Conservation (phyloP, 805 yeast species). For the Limtongia smithiae region DNA sequence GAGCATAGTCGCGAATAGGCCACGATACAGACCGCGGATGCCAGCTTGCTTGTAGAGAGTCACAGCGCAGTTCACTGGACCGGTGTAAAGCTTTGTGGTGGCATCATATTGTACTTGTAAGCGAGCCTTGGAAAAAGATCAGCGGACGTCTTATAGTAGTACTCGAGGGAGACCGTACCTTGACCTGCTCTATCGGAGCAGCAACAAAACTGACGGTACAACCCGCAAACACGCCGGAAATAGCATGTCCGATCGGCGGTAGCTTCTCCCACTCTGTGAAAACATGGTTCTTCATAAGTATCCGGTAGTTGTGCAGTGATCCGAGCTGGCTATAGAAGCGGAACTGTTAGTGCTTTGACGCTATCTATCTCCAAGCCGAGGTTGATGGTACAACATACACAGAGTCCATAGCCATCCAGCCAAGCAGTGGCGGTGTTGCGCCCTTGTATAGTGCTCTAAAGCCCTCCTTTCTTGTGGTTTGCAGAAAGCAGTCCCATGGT, state of each 20-base stretch:
- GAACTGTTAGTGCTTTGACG: neutral
- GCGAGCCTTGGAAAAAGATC: conserved; percentile 47
- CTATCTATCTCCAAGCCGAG: neutral
- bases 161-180: conserved; percentile 34
- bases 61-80: conserved; percentile 70
- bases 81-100: conserved; percentile 58
- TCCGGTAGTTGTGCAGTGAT: conserved; percentile 71
- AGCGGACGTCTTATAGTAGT: neutral
- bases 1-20: conserved; percentile 78
- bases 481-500: conserved; percentile 72
- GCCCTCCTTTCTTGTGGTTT: conserved; percentile 74
- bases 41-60: conserved; percentile 49
- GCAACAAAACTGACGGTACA: conserved; percentile 94
- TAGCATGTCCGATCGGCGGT: conserved; percentile 69
- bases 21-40: conserved; percentile 70
- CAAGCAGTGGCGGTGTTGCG: conserved; percentile 86
- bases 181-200: conserved; percentile 86
- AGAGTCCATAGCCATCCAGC: conserved; percentile 93
- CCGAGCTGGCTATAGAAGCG: conserved; percentile 58
- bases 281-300: conserved; percentile 59
- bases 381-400: conserved; percentile 38
- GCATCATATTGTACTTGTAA: conserved; percentile 88
- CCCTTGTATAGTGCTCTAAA: conserved; percentile 79
- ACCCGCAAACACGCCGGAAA: conserved; percentile 78
- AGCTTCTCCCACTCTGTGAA: conserved; percentile 58